Conservation (phyloP, 441 rosid genomes). For the Gossypium gossypioides region DNA sequence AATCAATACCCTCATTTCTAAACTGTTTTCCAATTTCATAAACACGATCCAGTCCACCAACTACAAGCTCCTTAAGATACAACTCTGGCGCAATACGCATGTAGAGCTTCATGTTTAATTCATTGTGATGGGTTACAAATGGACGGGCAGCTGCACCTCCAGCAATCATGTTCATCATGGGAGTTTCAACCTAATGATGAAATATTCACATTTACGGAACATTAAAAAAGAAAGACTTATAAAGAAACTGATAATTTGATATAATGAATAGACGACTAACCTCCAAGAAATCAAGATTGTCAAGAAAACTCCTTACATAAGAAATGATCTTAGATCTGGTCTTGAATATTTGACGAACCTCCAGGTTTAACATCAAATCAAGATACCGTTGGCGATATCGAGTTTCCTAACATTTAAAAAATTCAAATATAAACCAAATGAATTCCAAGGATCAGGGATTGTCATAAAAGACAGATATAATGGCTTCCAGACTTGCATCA, state of each 20-base stretch:
- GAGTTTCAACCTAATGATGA: conserved; percentile 63
- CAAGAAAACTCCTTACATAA: conserved; percentile 54
- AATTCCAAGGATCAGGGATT: neutral
- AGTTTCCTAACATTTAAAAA: conserved; percentile 44
- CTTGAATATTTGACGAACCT: conserved; percentile 57
- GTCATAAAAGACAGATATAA: neutral
- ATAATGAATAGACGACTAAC: conserved; percentile 23
- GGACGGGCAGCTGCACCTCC: conserved; percentile 97
- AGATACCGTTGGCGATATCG: conserved; percentile 79
- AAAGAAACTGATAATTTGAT: neutral
- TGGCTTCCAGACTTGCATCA: neutral
- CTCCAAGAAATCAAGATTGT: conserved; percentile 59
- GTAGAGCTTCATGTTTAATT: conserved; percentile 60
- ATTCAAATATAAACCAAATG: neutral
- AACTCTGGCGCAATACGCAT: conserved; percentile 93
- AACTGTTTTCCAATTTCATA: conserved; percentile 91
- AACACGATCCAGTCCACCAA: conserved; percentile 78
- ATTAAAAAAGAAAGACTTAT: neutral
- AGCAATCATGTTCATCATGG: conserved; percentile 85
- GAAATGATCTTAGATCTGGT: conserved; percentile 49
- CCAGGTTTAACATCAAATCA: conserved; percentile 70
- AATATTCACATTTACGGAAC: neutral
- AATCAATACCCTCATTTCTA: conserved; percentile 85
- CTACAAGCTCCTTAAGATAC: conserved; percentile 72
- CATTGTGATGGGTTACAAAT: conserved; percentile 85